Percentiles rank a stretch among this genome's conserved stretches.
These are phyloP conservation scores for Aaosphaeria pasadenensis DNA, from an alignment of 2,329 filamentous ascomycete species.

Conservation along the genomic window DNA sequence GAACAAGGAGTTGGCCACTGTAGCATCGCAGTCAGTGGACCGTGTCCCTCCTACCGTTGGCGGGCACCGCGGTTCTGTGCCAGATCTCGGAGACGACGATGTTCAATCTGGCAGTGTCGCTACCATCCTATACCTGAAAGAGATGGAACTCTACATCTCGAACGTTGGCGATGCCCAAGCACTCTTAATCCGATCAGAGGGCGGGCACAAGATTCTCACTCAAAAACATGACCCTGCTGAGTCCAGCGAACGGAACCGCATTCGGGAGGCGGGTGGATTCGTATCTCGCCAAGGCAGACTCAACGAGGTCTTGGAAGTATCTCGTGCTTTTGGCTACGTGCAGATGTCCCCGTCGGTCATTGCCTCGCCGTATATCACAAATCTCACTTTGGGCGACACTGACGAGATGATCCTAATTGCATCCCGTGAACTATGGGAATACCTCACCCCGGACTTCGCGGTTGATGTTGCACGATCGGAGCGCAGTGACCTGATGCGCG, in stretches of 20 bases:
- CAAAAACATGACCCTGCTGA: constrained; percentile 92
- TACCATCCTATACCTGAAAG: constrained; percentile 84
- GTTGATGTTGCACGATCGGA: constrained; percentile 89
- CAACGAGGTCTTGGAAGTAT: constrained; percentile 88
- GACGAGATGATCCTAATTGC: constrained; percentile 94
- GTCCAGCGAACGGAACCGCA: constrained; percentile 76
- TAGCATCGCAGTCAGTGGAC: constrained; percentile 76
- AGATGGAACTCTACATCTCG: constrained; percentile 87
- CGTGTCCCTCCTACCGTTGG: constrained; percentile 50
- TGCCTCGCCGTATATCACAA: constrained; percentile 79
- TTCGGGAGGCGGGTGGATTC: constrained; percentile 91
- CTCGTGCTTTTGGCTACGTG: constrained; percentile 90
- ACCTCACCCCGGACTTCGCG: constrained; percentile 81
- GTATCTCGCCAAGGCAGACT: constrained; percentile 92
- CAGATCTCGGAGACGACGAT: constrained; percentile 84
- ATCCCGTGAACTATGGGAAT: constrained; percentile 93
- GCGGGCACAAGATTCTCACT: constrained; percentile 78
- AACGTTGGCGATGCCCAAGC: constrained; percentile 96
- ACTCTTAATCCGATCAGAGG: constrained; percentile 89
- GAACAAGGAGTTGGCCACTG: constrained; percentile 90
- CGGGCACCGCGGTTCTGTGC: constrained; percentile 65
- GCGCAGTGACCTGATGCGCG: constrained; percentile 86
- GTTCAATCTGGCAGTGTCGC: constrained; percentile 87
- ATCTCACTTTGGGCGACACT: constrained; percentile 75
- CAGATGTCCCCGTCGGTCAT: constrained; percentile 90